phyloP scores from a whole-genome alignment of 73 alveolate species.

The Paramecium sexaurelia region DNA sequence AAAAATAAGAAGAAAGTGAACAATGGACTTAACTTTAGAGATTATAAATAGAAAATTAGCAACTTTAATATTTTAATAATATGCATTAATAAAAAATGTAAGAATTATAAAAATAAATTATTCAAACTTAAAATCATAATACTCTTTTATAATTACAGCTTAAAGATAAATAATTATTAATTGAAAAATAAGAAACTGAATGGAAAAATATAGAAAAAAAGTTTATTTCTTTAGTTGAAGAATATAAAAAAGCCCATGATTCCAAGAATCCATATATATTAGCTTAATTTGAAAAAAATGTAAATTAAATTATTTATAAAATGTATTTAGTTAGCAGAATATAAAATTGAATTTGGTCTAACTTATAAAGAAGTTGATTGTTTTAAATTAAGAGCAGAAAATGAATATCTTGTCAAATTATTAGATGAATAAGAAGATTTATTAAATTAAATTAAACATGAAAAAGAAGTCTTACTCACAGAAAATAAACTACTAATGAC shows the following conservation, averaged over 20 bases:
- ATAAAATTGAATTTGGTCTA: neutral
- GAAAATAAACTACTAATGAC: neutral
- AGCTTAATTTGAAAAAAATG: constrained; percentile 3
- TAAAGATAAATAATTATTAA: neutral
- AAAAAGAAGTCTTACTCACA: neutral
- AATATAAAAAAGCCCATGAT: neutral
- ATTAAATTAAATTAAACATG: neutral
- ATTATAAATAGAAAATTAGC: neutral
- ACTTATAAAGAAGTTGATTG: neutral
- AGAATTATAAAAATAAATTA: neutral
- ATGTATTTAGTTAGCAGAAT: neutral
- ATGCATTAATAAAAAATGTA: constrained; percentile 10
- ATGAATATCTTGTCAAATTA: neutral
- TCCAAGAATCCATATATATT: neutral
- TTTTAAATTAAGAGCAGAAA: neutral
- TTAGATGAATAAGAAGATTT: neutral
- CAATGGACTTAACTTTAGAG: neutral
- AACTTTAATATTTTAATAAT: neutral
- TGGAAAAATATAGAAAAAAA: neutral
- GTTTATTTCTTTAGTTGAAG: neutral
- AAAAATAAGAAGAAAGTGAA: neutral
- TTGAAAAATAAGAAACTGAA: neutral
- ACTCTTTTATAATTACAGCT: neutral
- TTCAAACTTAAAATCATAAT: neutral
- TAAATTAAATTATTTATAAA: neutral